Conservation (phyloP, 345 rosid species). For the Pelargonium nanum region DNA sequence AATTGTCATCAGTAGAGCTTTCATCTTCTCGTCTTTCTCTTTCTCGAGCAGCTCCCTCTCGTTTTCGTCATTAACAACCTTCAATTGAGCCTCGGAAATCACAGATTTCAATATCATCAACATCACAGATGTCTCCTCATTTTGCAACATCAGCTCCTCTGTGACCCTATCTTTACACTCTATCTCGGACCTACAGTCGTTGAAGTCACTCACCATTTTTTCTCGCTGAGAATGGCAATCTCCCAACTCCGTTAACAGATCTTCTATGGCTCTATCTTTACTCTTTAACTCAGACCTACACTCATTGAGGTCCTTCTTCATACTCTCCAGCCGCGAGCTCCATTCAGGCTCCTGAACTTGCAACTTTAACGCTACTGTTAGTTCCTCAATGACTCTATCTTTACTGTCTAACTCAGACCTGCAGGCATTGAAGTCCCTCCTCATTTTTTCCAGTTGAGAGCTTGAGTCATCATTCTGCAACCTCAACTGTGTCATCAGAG, state of each 20-base stretch:
- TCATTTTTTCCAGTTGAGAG: conserved; percentile 38
- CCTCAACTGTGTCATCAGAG: conserved; percentile 23
- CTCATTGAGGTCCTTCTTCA: conserved; percentile 10
- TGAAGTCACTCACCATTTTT: conserved; percentile 22
- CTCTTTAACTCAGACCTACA: conserved; percentile 25
- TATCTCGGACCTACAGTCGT: conserved; percentile 19
- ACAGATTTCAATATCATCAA: conserved; percentile 46
- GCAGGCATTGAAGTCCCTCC: background rate
- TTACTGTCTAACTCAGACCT: conserved; percentile 35
- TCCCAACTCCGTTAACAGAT: conserved; percentile 44
- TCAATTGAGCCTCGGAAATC: conserved; percentile 42
- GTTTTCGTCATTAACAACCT: conserved; percentile 3
- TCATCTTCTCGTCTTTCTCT: background rate
- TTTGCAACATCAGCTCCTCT: conserved; percentile 38
- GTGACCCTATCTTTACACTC: conserved; percentile 31
- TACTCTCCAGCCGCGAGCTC: conserved; percentile 40
- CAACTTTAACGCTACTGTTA: conserved; percentile 36
- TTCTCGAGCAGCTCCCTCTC: background rate
- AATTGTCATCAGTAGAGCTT: background rate
- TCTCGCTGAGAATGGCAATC: conserved; percentile 22
- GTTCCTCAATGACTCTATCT: conserved; percentile 28
- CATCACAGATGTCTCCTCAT: conserved; percentile 60
- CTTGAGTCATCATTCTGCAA: conserved; percentile 23
- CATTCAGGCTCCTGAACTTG: background rate
- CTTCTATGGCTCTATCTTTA: conserved; percentile 34